Percentiles rank a stretch among this genome's conserved stretches.
These are phyloP conservation scores for Exophiala sp. DNA, from an alignment of 2,329 filamentous ascomycete genomes.

Conservation along the genomic window DNA sequence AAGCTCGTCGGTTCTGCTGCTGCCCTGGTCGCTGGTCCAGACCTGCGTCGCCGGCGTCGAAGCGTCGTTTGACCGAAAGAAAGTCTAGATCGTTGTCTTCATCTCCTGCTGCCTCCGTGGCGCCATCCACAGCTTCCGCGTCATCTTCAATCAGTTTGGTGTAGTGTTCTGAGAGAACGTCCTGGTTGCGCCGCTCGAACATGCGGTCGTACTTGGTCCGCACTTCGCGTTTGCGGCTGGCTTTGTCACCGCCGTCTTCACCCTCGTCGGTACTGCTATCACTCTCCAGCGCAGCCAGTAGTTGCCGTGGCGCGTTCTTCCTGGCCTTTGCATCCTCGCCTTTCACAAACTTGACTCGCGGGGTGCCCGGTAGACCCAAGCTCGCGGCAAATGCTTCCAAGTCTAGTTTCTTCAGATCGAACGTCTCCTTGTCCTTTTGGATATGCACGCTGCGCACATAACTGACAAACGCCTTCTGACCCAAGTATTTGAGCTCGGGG, in stretches of 20 bases:
- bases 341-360: slow-evolving; percentile 88
- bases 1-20: slow-evolving; percentile 31
- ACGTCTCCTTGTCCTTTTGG: slow-evolving; percentile 87
- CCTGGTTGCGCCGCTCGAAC: slow-evolving; percentile 95
- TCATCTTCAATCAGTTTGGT: slow-evolving; percentile 70
- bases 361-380: slow-evolving; percentile 81
- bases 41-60: slow-evolving; percentile 62
- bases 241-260: slow-evolving; percentile 42
- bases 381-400: slow-evolving; percentile 80
- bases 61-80: slow-evolving; percentile 80
- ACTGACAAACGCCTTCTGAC: slow-evolving; percentile 90
- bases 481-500: slow-evolving; percentile 86
- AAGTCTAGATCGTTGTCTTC: slow-evolving; percentile 67
- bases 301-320: slow-evolving; percentile 75
- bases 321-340: slow-evolving; percentile 77
- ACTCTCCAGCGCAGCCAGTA: slow-evolving; percentile 54
- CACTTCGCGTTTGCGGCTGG: slow-evolving; percentile 58
- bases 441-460: slow-evolving; percentile 80
- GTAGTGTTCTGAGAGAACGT: slow-evolving; percentile 91
- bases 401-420: slow-evolving; percentile 74
- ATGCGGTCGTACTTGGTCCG: slow-evolving; percentile 95
- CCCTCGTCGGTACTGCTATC: slow-evolving; percentile 45
- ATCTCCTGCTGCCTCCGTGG: slow-evolving; percentile 27
- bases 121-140: too few relatives aligned
- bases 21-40: slow-evolving; percentile 38